A percentile compares a stretch with the other conserved stretches of the same genome.
phyloP scores from a whole-genome alignment of 306 rosid genomes.

The Dryas drummondii region DNA sequence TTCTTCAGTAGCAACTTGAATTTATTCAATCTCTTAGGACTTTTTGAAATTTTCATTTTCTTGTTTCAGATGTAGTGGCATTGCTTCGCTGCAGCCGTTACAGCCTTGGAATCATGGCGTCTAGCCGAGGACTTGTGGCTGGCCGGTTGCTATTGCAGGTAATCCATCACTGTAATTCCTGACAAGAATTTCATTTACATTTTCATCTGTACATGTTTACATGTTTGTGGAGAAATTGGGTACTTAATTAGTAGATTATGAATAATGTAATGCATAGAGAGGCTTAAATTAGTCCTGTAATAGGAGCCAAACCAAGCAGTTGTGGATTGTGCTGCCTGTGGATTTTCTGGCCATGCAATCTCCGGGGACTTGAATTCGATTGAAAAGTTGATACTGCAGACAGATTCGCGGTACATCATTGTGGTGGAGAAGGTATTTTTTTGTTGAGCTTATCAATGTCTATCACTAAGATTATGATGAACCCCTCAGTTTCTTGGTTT shows the following conservation, averaged over 20 bases:
- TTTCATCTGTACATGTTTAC: background rate
- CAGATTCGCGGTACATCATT: conserved; percentile 84
- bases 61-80: conserved; percentile 67
- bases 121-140: conserved; percentile 78
- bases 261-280: conserved; percentile 17
- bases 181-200: background rate
- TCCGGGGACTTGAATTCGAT: conserved; percentile 73
- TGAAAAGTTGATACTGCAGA: conserved; percentile 44
- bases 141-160: conserved; percentile 81
- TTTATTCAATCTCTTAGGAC: background rate
- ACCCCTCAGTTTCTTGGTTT: background rate
- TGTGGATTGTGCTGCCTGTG: conserved; percentile 73
- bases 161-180: background rate
- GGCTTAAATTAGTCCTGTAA: background rate
- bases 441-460: background rate
- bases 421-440: conserved; percentile 74
- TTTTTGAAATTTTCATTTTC: background rate
- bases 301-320: conserved; percentile 76
- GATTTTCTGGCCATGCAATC: conserved; percentile 73
- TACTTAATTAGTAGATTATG: background rate
- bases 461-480: background rate
- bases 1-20: background rate
- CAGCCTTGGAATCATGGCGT: conserved; percentile 97
- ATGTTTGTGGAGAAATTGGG: background rate
- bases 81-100: conserved; percentile 86